These are phyloP conservation scores for Echinochloa phyllopogon DNA, from an alignment of 176 grass and related monocot species.

Conservation along the genomic window DNA sequence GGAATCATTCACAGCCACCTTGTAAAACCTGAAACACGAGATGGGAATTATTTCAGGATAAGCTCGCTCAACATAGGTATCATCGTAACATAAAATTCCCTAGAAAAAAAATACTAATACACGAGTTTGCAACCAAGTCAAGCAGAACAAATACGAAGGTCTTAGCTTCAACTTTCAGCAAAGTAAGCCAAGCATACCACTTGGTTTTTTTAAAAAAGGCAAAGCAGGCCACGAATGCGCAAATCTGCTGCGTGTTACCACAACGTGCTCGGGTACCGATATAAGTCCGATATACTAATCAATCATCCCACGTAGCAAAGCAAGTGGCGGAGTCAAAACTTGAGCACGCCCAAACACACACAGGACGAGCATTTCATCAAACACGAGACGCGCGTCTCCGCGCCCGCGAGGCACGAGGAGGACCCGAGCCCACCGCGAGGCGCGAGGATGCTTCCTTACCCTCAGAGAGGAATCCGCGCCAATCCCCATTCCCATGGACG, in stretches of 20 bases:
- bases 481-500: constrained; percentile 3
- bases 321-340: neutral
- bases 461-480: neutral
- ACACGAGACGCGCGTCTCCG: constrained; percentile 4
- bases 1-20: constrained; percentile 67
- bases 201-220: constrained; percentile 17
- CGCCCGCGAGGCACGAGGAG: neutral
- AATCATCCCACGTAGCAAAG: neutral
- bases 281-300: neutral
- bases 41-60: neutral
- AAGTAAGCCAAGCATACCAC: constrained; percentile 3
- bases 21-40: constrained; percentile 85
- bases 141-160: neutral
- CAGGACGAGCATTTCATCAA: constrained; percentile 30
- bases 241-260: neutral
- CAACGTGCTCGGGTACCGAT: constrained; percentile 8
- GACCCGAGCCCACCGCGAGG: neutral
- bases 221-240: neutral
- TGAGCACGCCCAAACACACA: neutral
- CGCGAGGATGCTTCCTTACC: neutral
- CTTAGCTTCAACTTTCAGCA: neutral
- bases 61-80: neutral
- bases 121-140: neutral
- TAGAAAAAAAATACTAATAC: neutral
- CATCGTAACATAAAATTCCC: neutral